Evolutionary conservation across 257 asterid genomes (phyloP), one percentile per base, ranked within the genome.

Genomic region (Plantago major): DNA sequence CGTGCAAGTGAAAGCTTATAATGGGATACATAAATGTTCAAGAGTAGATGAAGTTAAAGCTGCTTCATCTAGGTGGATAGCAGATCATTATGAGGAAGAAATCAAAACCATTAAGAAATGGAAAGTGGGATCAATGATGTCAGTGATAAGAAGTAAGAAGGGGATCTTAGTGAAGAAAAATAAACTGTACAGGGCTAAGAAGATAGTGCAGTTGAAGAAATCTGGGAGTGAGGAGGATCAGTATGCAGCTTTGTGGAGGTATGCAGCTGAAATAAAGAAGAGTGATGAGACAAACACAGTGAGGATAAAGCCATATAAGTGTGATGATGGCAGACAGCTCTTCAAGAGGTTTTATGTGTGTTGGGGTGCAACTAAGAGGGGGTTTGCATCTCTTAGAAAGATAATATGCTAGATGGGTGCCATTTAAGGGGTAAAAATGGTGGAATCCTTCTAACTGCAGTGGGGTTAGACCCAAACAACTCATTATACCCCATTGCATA

Each of bases 171-270:
- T 33, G 7, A 50, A 4, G 7, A 53, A 52, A 7, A 42, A 2
- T 10, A 45, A 64, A 7, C 19, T 64, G 63, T 65, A 55, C 10
- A 16, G 64, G 40, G 58, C 49, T 0, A 56, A 38, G n/a, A 66
- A 15, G 1, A 42, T 44, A 14, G 70, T 42, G 2, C 0, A 0
- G 0, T 7, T 9, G 10, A 3, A 13, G 16, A 55, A 11, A 1
- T 0, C 46, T 3, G 49, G 58, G 18, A 28, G 49, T 4, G 18
- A 26, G 3, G 5, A 22, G 11, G 62, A 37, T 9, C 47, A 56
- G 6, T 56, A 56, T 56, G 30, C 9, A 0, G 11, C 5, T 0
- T 10, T 56, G 0, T 44, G 37, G 30, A 45, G 17, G 10, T 65
- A 65, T 11, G 26, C 52, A 6, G 51, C n/a, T 14, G 45, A 64